phyloP scores from a whole-genome alignment of 371 early-diverging fungal species.

The Aphelidium insulamus region DNA sequence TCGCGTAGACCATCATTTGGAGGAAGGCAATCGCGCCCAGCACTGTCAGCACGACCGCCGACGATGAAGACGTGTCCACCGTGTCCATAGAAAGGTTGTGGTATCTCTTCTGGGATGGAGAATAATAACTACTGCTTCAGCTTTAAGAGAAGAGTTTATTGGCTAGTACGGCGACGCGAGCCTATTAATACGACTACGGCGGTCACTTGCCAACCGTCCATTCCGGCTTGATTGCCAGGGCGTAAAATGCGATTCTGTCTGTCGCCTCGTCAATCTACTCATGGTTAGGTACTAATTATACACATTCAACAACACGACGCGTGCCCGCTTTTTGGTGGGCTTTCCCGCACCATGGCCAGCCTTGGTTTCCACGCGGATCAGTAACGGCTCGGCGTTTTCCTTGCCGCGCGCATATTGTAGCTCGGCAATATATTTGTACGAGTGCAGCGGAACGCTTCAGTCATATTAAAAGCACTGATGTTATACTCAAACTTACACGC shows the following conservation, averaged over 20 bases:
- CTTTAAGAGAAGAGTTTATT: too few species aligned
- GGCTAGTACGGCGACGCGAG: too few species aligned
- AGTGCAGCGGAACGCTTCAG: conserved; percentile 17
- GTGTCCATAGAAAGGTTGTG: too few species aligned
- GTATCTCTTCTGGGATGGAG: too few species aligned
- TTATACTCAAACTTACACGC: conserved; percentile 10
- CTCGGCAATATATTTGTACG: conserved; percentile 31
- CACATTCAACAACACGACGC: conserved; percentile 1
- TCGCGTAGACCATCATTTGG: too few species aligned
- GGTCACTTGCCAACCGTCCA: too few species aligned
- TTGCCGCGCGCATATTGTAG: conserved; percentile 25
- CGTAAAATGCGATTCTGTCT: conserved; percentile 29
- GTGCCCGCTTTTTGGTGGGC: conserved; percentile 21
- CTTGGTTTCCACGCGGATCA: conserved; percentile 31
- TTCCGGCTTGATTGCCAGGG: conserved; percentile 10
- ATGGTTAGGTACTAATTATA: neutral
- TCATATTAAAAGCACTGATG: too few species aligned
- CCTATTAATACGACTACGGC: too few species aligned
- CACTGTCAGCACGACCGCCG: too few species aligned
- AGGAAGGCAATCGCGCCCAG: too few species aligned
- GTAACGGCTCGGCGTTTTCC: conserved; percentile 20
- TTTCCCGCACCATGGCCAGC: conserved; percentile 48
- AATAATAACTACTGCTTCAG: too few species aligned
- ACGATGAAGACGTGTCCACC: too few species aligned
- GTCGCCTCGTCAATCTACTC: conserved; percentile 23